These are phyloP conservation scores for Malus sieversii DNA, from an alignment of 306 rosid genomes.

Conservation along the genomic window DNA sequence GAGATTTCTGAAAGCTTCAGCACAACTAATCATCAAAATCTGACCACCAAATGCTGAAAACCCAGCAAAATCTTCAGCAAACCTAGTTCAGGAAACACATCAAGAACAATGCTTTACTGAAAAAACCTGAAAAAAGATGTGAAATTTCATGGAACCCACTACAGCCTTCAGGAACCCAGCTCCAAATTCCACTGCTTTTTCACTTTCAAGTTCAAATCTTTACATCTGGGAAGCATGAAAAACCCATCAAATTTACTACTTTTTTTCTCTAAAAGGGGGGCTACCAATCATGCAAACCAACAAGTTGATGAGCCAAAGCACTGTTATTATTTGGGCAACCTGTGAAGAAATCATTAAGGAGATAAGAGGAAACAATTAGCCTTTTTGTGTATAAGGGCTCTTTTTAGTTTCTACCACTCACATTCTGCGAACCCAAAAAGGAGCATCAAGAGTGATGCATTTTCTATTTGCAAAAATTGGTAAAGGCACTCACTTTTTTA, in stretches of 20 bases:
- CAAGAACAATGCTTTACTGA: conserved; percentile 34
- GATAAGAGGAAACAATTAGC: conserved; percentile 35
- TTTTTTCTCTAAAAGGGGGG: not conserved
- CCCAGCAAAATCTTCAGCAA: conserved; percentile 10
- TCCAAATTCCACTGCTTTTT: conserved; percentile 2
- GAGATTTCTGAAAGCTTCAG: conserved; percentile 28
- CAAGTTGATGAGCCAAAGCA: conserved; percentile 41
- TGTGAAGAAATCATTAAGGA: conserved; percentile 36
- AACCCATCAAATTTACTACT: conserved; percentile 26
- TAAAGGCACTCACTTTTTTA: no score
- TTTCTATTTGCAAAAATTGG: not conserved
- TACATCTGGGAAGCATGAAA: conserved; percentile 25
- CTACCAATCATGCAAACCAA: conserved; percentile 39
- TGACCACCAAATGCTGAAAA: conserved; percentile 23
- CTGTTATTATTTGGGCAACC: conserved; percentile 42
- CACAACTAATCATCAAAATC: conserved; percentile 36
- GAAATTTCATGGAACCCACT: conserved; percentile 37
- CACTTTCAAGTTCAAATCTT: conserved; percentile 17
- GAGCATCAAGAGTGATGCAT: conserved; percentile 38
- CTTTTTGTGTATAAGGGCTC: conserved; percentile 39
- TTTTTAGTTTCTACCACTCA: conserved; percentile 38
- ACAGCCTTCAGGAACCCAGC: conserved; percentile 17
- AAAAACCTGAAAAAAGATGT: conserved; percentile 11
- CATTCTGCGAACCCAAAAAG: conserved; percentile 42
- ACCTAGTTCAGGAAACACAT: conserved; percentile 19